These are phyloP conservation scores for Arthrocladium fulminans DNA, from an alignment of 2,329 filamentous ascomycete genomes.

Conservation along the genomic window DNA sequence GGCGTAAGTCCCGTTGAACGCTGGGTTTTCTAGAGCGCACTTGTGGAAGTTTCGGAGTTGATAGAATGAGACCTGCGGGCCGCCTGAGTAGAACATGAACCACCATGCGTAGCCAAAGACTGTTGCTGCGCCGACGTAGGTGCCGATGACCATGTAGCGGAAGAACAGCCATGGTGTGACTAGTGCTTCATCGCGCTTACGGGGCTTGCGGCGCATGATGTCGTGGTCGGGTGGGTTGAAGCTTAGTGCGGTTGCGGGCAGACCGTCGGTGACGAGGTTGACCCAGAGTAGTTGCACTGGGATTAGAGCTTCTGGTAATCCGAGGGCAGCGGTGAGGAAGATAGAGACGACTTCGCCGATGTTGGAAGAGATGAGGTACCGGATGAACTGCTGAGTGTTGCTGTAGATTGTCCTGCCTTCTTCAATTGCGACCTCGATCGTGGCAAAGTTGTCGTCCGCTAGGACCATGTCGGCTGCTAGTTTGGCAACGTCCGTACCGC, in stretches of 20 bases:
- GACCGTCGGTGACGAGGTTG: slow-evolving; percentile 93
- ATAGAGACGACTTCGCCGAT: slow-evolving; percentile 99
- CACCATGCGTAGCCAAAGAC: slow-evolving; percentile 99
- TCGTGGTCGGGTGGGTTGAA: slow-evolving; percentile 99
- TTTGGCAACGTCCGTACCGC: slow-evolving; percentile 93
- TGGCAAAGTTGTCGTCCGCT: slow-evolving; percentile 97
- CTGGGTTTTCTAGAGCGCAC: slow-evolving; percentile 53
- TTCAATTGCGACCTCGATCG: slow-evolving; percentile 90
- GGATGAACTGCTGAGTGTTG: slow-evolving; percentile 99
- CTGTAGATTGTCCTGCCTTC: slow-evolving; percentile 98
- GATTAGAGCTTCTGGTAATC: slow-evolving; percentile 95
- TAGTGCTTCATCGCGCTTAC: slow-evolving; percentile 85
- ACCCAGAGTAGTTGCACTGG: slow-evolving; percentile 98
- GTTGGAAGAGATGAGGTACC: slow-evolving; percentile 97
- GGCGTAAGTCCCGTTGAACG: slow-evolving; percentile 46
- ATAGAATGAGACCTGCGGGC: slow-evolving; percentile 83
- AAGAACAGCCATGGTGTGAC: slow-evolving; percentile 96
- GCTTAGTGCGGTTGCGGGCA: slow-evolving; percentile 88
- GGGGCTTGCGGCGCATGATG: slow-evolving; percentile 85
- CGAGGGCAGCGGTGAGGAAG: slow-evolving; percentile 89
- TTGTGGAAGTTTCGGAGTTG: slow-evolving; percentile 91
- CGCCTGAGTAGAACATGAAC: slow-evolving; percentile 92
- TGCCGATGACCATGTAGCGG: slow-evolving; percentile 92
- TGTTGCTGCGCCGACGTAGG: slow-evolving; percentile 87
- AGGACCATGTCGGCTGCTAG: slow-evolving; percentile 97